phyloP scores from a whole-genome alignment of 192 early-diverging fungal species.

The Dispira parvispora region DNA sequence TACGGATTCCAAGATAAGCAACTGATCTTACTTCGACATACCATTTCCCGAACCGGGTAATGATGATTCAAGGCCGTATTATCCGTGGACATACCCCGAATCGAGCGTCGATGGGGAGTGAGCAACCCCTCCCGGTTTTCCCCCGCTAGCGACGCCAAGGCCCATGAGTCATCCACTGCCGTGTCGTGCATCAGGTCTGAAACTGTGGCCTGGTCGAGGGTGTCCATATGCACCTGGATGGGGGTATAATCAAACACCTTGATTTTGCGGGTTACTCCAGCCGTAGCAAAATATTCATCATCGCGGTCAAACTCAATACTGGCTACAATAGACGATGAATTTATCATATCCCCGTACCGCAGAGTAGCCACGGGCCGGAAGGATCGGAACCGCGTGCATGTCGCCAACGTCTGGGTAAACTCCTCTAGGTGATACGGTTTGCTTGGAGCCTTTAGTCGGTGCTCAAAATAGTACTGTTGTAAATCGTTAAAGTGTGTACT shows the following conservation, averaged over 20 bases:
- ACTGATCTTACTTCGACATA: constrained; percentile 76
- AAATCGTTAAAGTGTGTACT: constrained; percentile 52
- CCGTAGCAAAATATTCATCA: constrained; percentile 85
- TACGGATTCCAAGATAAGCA: constrained; percentile 83
- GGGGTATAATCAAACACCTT: constrained; percentile 76
- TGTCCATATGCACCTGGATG: constrained; percentile 5
- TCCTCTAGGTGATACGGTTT: constrained; percentile 21
- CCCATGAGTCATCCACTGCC: constrained; percentile 14
- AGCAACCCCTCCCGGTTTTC: not conserved
- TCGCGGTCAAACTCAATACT: constrained; percentile 91
- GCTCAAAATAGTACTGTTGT: constrained; percentile 52
- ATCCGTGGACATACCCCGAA: constrained; percentile 12
- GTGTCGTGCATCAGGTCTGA: constrained; percentile 4
- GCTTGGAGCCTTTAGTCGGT: constrained; percentile 25
- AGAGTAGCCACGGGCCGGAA: constrained; percentile 64
- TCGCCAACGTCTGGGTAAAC: constrained; percentile 39
- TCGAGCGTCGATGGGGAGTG: not conserved
- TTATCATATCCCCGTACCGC: constrained; percentile 56
- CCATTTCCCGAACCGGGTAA: constrained; percentile 70
- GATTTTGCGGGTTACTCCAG: constrained; percentile 82
- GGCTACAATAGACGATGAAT: constrained; percentile 65
- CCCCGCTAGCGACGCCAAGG: constrained; percentile 6
- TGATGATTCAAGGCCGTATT: constrained; percentile 25
- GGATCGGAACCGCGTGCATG: constrained; percentile 46
- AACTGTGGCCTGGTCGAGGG: constrained; percentile 21